Evolutionary conservation across 495 filamentous ascomycete genomes (phyloP), one percentile per base, ranked within the genome.

Genomic region (Corynascus novoguineensis): DNA sequence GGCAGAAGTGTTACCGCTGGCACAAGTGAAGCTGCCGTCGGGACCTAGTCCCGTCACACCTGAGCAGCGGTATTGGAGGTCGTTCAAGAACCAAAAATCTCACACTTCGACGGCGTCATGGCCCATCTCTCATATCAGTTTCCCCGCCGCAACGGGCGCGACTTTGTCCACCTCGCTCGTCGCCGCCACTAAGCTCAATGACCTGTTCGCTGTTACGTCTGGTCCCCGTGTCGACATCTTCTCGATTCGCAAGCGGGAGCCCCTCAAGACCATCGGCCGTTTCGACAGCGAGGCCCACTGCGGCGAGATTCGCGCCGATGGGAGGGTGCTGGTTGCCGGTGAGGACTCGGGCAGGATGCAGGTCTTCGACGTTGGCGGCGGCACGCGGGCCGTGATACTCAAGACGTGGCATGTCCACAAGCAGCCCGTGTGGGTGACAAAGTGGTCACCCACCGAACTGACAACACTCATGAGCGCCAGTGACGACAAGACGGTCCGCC

Each of bases 371-470:
- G 81, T 93, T 51, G 83, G 79, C 21, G 58, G 59, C 8, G 65
- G 65, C 34, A 72, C 68, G 6, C 89, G 88, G 38, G 82, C 93
- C 54, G 90, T 92, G 1, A 95, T 97, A 55, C 72, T 99, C 65
- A 93, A 93, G 78, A 96, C 93, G 46, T 99, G 93, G 95, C 84
- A 85, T 59, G 85, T 92, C 42, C 93, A 98, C 72, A 92, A 92
- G 73, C 91, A 95, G 76, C 88, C 95, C 38, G 91, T 96, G 34
- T 96, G 93, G 86, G 83, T 85, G 22, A 89, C 88, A 41, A 87
- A 88, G 62, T 97, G 93, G 77, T 89, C 86, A 19, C 91, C 91
- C 8, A 83, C 82, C 48, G 89, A 93, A 31, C 79, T 95, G 29
- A 99, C 93, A 0, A 82, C 82, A 1, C 71, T 97, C 25, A 84